Conservation (phyloP, 2,329 filamentous ascomycete genomes). For the Cercospora zeae-maydis region DNA sequence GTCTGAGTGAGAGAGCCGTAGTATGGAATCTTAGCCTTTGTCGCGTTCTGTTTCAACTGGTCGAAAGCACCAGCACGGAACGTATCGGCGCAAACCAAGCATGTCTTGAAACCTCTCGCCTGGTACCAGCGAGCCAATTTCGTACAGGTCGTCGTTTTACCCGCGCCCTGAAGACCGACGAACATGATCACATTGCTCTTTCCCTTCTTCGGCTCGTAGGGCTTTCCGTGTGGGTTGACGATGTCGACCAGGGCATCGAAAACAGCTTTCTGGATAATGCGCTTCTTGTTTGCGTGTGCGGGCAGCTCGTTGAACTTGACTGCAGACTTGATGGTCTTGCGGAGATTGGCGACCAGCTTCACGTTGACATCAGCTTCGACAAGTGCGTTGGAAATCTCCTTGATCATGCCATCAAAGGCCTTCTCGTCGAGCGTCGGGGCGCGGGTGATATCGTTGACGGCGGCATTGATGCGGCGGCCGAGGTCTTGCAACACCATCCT, state of each 20-base stretch:
- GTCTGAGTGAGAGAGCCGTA: slow-evolving; percentile 96
- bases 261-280: slow-evolving; percentile 93
- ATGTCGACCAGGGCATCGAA: slow-evolving; percentile 95
- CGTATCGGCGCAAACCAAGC: slow-evolving; percentile 94
- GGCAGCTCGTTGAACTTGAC: slow-evolving; percentile 96
- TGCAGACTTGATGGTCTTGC: slow-evolving; percentile 83
- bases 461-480: slow-evolving; percentile 95
- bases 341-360: slow-evolving; percentile 81
- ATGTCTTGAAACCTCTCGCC: slow-evolving; percentile 85
- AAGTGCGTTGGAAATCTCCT: slow-evolving; percentile 93
- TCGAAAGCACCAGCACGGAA: slow-evolving; percentile 98
- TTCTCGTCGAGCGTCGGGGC: slow-evolving; percentile 95
- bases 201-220: slow-evolving; percentile 95
- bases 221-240: slow-evolving; percentile 90
- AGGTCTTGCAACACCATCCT: slow-evolving; percentile 98
- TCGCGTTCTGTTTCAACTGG: slow-evolving; percentile 97
- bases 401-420: slow-evolving; percentile 97
- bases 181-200: slow-evolving; percentile 99
- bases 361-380: slow-evolving; percentile 98
- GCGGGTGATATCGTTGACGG: slow-evolving; percentile 87
- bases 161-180: slow-evolving; percentile 92
- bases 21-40: slow-evolving; percentile 98
- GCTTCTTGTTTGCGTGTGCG: slow-evolving; percentile 94
- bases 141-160: slow-evolving; percentile 97
- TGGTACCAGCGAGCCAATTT: slow-evolving; percentile 95